These are phyloP conservation scores for Sanghuangporus weigelae DNA, from an alignment of 1,284 basidiomycete genomes.

Conservation along the genomic window DNA sequence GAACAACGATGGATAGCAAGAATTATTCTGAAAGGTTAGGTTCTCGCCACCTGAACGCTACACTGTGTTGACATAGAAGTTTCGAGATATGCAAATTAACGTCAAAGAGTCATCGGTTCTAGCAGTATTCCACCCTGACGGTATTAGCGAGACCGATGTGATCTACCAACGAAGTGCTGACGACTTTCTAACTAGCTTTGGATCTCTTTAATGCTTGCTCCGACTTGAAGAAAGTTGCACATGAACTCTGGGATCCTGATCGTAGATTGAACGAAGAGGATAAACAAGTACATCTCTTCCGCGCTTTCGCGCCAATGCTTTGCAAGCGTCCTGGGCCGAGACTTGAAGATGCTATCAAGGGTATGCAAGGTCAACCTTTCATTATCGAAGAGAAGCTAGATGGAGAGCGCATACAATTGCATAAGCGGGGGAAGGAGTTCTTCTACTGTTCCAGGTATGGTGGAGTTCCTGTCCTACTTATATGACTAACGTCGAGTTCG, in stretches of 20 bases:
- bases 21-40: conserved; percentile 84
- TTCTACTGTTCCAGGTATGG: conserved; percentile 84
- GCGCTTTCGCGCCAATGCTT: conserved; percentile 87
- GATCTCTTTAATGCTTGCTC: conserved; percentile 93
- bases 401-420: conserved; percentile 91
- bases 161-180: neutral
- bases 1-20: conserved; percentile 92
- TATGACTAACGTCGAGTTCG: conserved; percentile 5
- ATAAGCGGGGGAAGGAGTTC: conserved; percentile 84
- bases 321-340: conserved; percentile 80
- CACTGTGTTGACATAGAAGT: neutral
- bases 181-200: conserved; percentile 35
- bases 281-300: conserved; percentile 75
- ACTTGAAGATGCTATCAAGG: conserved; percentile 77
- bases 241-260: conserved; percentile 67
- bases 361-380: conserved; percentile 72
- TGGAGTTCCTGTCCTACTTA: neutral
- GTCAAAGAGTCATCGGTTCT: conserved; percentile 89
- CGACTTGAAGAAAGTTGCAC: conserved; percentile 87
- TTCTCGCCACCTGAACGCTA: neutral
- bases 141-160: neutral
- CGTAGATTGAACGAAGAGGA: conserved; percentile 68
- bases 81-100: conserved; percentile 69
- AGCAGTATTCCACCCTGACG: conserved; percentile 84
- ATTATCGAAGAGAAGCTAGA: conserved; percentile 95